Percentiles rank a stretch among this genome's conserved stretches.
These are phyloP conservation scores for Termitomyces sp. DNA, from an alignment of 768 basidiomycete genomes.

Conservation along the genomic window DNA sequence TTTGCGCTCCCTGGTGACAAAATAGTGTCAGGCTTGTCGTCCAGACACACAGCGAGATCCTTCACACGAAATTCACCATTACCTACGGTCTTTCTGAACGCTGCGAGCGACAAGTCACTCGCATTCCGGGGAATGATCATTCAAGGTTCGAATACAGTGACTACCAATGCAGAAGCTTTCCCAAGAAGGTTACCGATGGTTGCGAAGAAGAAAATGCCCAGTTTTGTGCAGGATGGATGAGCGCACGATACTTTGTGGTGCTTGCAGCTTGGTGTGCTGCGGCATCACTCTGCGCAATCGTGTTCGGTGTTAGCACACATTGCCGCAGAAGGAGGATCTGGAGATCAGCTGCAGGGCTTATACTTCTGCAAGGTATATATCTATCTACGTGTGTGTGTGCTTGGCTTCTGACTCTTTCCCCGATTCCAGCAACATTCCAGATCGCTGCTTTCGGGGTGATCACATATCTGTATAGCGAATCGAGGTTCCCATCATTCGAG, in stretches of 20 bases:
- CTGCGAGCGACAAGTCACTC: conserved; percentile 51
- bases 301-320: conserved; percentile 70
- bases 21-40: conserved; percentile 40
- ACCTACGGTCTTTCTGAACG: conserved; percentile 57
- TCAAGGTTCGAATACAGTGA: conserved; percentile 47
- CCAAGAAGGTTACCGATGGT: conserved; percentile 43
- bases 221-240: conserved; percentile 69
- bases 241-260: conserved; percentile 64
- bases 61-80: conserved; percentile 44
- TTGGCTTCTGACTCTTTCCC: not conserved
- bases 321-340: conserved; percentile 74
- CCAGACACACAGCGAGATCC: conserved; percentile 36
- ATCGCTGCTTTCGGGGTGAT: conserved; percentile 61
- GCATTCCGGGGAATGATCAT: conserved; percentile 44
- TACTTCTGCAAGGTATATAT: conserved; percentile 55
- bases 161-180: conserved; percentile 65
- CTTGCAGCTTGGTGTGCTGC: conserved; percentile 62
- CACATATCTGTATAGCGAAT: conserved; percentile 52
- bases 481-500: conserved; percentile 47
- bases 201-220: conserved; percentile 50
- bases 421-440: conserved; percentile 49
- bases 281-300: conserved; percentile 52
- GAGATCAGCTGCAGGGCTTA: conserved; percentile 66
- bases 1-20: not conserved
- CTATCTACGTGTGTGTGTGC: not conserved